Evolutionary conservation across 164 flowering plant species (phyloP).

Genomic region (Macadamia integrifolia): DNA sequence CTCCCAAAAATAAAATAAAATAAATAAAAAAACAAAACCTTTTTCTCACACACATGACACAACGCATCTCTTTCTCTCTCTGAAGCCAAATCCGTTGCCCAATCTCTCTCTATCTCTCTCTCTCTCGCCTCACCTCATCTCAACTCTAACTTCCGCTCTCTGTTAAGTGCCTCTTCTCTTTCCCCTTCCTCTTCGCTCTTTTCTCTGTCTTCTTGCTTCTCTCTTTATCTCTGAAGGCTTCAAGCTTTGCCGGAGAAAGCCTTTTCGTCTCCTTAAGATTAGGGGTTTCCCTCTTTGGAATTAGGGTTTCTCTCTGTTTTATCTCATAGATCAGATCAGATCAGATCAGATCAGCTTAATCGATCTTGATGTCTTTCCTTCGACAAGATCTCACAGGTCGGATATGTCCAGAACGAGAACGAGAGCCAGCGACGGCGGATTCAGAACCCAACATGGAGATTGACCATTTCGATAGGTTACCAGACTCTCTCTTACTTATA

Average conservation of each 20-base stretch:
- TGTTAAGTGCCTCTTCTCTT: background rate
- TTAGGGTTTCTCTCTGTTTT: background rate
- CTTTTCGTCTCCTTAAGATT: background rate
- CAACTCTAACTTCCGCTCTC: background rate
- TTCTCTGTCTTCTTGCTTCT: too few species aligned
- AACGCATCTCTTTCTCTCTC: too few species aligned
- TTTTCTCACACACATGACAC: too few species aligned
- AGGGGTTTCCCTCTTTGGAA: background rate
- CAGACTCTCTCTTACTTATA: constrained; percentile 64
- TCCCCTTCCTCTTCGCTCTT: too few species aligned
- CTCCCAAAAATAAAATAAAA: too few species aligned
- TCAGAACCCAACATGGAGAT: background rate
- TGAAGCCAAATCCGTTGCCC: background rate
- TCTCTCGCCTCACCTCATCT: background rate
- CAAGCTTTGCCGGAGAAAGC: background rate
- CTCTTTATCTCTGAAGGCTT: too few species aligned
- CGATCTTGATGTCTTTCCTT: constrained; percentile 9
- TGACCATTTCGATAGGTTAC: constrained; percentile 69
- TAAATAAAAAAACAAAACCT: too few species aligned
- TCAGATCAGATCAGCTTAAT: background rate
- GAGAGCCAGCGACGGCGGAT: too few species aligned
- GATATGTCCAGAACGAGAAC: constrained; percentile 35
- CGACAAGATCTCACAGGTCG: constrained; percentile 36
- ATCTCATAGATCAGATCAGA: background rate
- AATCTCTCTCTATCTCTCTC: background rate